These are phyloP conservation scores for Gossypium stocksii DNA, from an alignment of 345 rosid genomes.

Conservation along the genomic window DNA sequence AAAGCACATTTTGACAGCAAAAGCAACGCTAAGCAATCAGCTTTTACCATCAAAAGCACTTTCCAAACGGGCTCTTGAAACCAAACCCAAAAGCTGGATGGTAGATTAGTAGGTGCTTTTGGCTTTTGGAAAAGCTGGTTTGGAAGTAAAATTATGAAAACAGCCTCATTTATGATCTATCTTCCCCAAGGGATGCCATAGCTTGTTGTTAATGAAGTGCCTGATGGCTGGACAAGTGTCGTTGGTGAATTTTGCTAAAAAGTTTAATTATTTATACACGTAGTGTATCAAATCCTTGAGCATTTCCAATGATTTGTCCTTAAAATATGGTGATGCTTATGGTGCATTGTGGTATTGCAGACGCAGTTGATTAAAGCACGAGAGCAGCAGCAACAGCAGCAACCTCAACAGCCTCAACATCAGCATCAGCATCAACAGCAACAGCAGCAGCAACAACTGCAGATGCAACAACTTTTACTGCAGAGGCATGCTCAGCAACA, in stretches of 20 bases:
- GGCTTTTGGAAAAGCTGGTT: too few species aligned
- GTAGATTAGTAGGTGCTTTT: too few species aligned
- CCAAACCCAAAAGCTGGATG: too few species aligned
- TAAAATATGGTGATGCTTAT: conserved; percentile 6
- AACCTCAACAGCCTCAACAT: conserved; percentile 40
- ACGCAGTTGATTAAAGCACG: conserved; percentile 73
- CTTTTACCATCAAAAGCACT: too few species aligned
- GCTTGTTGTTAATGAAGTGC: not conserved
- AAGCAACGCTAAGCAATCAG: too few species aligned
- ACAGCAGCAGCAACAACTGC: conserved; percentile 34
- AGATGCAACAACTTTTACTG: conserved; percentile 33
- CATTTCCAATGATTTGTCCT: not conserved
- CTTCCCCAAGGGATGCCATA: too few species aligned
- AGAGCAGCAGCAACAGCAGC: conserved; percentile 50
- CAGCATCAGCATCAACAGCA: conserved; percentile 36
- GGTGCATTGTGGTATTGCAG: conserved; percentile 28
- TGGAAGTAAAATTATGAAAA: too few species aligned
- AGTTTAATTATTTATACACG: not conserved
- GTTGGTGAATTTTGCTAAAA: not conserved
- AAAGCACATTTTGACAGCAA: too few species aligned
- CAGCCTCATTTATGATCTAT: too few species aligned
- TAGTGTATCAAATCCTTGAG: not conserved
- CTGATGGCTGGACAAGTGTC: not conserved
- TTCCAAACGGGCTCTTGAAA: too few species aligned
- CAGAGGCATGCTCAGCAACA: conserved; percentile 42